Evolutionary conservation across 2,329 filamentous ascomycete genomes (phyloP), one percentile per base, ranked within the genome.

Genomic region (Cercospora nicotianae): DNA sequence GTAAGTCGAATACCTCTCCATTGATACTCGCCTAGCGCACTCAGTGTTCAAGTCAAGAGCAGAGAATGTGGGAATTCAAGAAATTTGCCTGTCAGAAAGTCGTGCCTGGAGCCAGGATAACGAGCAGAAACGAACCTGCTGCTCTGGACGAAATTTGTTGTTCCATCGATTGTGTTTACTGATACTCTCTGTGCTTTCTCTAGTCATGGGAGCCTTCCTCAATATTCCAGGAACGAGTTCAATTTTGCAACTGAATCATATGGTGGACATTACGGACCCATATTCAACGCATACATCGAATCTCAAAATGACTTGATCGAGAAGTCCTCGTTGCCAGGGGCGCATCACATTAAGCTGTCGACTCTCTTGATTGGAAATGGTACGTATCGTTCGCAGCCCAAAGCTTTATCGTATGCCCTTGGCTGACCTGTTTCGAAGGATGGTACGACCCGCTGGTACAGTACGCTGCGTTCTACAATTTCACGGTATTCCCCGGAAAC

Each of bases 171-270:
- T 18, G 18, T 13, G n/a, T 23, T 8, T 26, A 51, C 45, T 51
- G 45, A 51, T 23, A 51, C 20, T 84, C 76, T 1, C 3, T n/a
- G 86, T 85, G 0, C 74, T 89, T 28, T 87, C 89, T 73, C 87
- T 86, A 1, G 89, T 89, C 76, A 87, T 88, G 83, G 87, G 87
- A 2, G 87, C 83, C 0, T 89, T 89, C 74, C 13, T 3, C 70
- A 73, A 53, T 73, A 73, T 55, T 68, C 71, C 10, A 48, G 67
- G 28, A 68, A 75, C 48, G 76, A 75, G 5, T 76, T 79, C 68
- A 74, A 77, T 64, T 78, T 79, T 59, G 73, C 75, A 26, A 74
- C 74, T 5, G 74, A 76, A 53, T 70, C 66, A 20, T 77, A 76
- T 45, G 75, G 75, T n/a, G 75, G 75, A 6, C 75, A 76, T 55